Evolutionary conservation across 441 rosid genomes (phyloP).

Genomic region (Croton setiger): DNA sequence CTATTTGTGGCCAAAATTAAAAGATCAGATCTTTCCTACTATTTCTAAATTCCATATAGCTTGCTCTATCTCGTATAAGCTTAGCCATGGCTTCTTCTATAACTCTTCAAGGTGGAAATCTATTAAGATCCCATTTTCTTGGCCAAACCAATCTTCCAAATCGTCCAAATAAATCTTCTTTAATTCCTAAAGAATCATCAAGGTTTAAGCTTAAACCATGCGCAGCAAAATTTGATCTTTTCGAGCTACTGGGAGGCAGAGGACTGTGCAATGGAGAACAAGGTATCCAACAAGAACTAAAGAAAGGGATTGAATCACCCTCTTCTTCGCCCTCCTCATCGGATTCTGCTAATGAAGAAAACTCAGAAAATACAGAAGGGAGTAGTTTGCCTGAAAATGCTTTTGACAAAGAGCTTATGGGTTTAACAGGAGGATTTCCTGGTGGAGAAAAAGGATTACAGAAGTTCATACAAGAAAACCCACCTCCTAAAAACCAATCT

Average conservation of each 20-base stretch:
- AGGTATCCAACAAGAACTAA: constrained; percentile 58
- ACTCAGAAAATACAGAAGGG: constrained; percentile 2
- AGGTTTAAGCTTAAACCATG: constrained; percentile 25
- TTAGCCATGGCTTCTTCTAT: constrained; percentile 56
- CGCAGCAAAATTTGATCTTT: constrained; percentile 64
- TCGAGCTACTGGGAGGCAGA: constrained; percentile 74
- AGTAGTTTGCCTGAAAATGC: constrained; percentile 46
- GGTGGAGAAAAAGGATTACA: constrained; percentile 70
- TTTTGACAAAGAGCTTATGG: constrained; percentile 84
- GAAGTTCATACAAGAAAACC: constrained; percentile 68
- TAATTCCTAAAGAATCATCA: constrained; percentile 29
- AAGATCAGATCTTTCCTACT: background rate
- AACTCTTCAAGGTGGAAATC: constrained; percentile 39
- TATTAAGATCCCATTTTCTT: constrained; percentile 42
- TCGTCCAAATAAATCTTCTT: constrained; percentile 32
- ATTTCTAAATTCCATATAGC: background rate
- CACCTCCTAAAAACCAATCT: constrained; percentile 48
- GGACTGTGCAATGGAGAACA: constrained; percentile 74
- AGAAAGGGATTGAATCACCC: constrained; percentile 32
- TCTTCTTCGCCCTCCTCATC: background rate
- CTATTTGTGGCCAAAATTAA: constrained; percentile 28
- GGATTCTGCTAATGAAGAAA: constrained; percentile 13
- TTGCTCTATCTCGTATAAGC: background rate
- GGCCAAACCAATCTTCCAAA: constrained; percentile 32
- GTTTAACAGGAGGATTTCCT: constrained; percentile 86